A percentile compares a stretch with the other conserved stretches of the same genome.
phyloP scores from a whole-genome alignment of 441 rosid species.

The Pelargonium fulgidum region DNA sequence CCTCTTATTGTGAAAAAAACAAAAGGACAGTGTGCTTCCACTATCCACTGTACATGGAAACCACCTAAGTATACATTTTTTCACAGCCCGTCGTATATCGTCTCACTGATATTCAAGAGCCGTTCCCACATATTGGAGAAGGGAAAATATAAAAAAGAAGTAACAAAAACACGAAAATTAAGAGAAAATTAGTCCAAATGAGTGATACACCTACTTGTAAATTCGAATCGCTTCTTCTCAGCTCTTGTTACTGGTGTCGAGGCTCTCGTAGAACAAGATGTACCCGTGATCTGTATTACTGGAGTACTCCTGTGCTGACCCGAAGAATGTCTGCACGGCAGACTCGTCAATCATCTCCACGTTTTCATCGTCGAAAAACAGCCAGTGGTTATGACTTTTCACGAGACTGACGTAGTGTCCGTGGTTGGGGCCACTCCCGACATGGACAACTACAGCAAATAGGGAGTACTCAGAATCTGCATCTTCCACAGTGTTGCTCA shows the following conservation, averaged over 20 bases:
- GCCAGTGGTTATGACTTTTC: slow-evolving; percentile 85
- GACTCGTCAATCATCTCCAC: slow-evolving; percentile 91
- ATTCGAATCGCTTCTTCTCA: slow-evolving; percentile 31
- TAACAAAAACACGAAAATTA: slow-evolving; percentile 15
- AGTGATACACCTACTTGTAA: slow-evolving; percentile 37
- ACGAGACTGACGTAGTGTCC: slow-evolving; percentile 94
- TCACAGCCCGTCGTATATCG: slow-evolving; percentile 25
- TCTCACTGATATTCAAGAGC: slow-evolving; percentile 30
- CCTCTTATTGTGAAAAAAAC: slow-evolving; percentile 33
- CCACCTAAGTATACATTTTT: slow-evolving; percentile 37
- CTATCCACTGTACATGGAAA: slow-evolving; percentile 44
- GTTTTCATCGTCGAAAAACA: slow-evolving; percentile 82
- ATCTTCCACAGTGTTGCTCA: slow-evolving; percentile 81
- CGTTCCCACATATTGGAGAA: slow-evolving; percentile 29
- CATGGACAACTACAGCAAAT: slow-evolving; percentile 91
- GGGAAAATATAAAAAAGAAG: slow-evolving; percentile 24
- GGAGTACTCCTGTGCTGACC: slow-evolving; percentile 80
- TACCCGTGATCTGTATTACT: slow-evolving; percentile 88
- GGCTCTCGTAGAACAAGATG: slow-evolving; percentile 83
- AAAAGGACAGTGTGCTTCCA: slow-evolving; percentile 35
- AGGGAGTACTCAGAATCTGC: slow-evolving; percentile 78
- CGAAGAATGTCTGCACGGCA: slow-evolving; percentile 84
- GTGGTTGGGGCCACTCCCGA: slow-evolving; percentile 91
- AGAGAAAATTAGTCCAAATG: slow-evolving; percentile 23
- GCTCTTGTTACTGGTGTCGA: slow-evolving; percentile 41